Evolutionary conservation across 106 monocot genomes (phyloP).

Genomic region (Acanthochlamys bracteata): DNA sequence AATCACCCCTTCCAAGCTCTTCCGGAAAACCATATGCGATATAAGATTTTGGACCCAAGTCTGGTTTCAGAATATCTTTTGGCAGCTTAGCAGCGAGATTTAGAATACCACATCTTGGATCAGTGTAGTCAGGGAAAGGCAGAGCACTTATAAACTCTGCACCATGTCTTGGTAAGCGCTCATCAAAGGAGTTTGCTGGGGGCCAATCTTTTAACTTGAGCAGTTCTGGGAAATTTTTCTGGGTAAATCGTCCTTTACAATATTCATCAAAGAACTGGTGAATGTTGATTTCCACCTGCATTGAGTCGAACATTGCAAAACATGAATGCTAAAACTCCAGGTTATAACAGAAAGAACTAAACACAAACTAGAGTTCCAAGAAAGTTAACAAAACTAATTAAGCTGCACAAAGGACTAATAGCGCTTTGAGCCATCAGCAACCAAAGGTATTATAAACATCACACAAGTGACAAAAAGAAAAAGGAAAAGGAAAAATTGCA

Average conservation of each 20-base stretch:
- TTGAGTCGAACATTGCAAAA: too few species aligned
- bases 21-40: conserved; percentile 83
- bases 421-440: too few species aligned
- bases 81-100: conserved; percentile 81
- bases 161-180: conserved; percentile 79
- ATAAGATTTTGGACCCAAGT: conserved; percentile 88
- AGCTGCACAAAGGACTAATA: too few species aligned
- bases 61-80: conserved; percentile 61
- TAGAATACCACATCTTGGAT: conserved; percentile 65
- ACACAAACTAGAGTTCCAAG: too few species aligned
- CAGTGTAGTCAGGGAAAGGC: conserved; percentile 84
- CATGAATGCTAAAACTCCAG: too few species aligned
- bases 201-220: conserved; percentile 98
- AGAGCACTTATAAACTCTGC: conserved; percentile 77
- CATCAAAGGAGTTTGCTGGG: conserved; percentile 72
- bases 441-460: too few species aligned
- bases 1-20: conserved; percentile 89
- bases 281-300: conserved; percentile 72
- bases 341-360: too few species aligned
- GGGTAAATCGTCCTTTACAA: conserved; percentile 44
- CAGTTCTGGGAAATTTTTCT: conserved; percentile 55
- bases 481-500: too few species aligned
- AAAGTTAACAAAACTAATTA: too few species aligned
- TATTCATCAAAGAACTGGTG: conserved; percentile 60
- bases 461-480: too few species aligned